A percentile compares a stretch with the other conserved stretches of the same genome.
Conservation (phyloP, 2,329 filamentous ascomycete species). For the Calycina herbarum region DNA sequence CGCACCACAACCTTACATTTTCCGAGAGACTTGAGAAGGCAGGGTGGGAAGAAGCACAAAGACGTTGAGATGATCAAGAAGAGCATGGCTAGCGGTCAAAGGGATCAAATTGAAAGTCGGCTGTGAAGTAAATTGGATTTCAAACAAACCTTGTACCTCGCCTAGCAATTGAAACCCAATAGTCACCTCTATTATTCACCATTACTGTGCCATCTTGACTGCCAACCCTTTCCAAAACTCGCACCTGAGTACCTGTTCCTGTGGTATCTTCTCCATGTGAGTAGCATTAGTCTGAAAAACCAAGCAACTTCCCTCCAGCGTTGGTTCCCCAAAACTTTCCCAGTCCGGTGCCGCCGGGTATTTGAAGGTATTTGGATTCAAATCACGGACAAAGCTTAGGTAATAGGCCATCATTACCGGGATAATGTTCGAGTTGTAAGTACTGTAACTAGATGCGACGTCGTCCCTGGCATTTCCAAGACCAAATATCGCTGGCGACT, state of each 20-base stretch:
- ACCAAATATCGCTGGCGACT: conserved; percentile 42
- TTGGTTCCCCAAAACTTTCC: conserved; percentile 28
- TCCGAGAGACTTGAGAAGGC: conserved; percentile 19
- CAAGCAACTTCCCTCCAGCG: conserved; percentile 26
- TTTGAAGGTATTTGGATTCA: conserved; percentile 43
- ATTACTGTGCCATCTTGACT: conserved; percentile 25
- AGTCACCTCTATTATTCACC: not conserved
- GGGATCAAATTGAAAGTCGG: too few relatives aligned
- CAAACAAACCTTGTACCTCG: not conserved
- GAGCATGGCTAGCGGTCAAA: not conserved
- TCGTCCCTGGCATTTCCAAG: conserved; percentile 37
- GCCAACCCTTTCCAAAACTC: conserved; percentile 32
- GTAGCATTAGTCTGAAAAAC: conserved; percentile 32
- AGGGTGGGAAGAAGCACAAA: conserved; percentile 11
- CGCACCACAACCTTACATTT: conserved; percentile 16
- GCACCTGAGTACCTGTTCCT: conserved; percentile 29
- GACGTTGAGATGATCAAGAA: not conserved
- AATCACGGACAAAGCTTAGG: conserved; percentile 44
- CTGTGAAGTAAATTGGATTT: too few relatives aligned
- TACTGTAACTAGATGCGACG: conserved; percentile 36
- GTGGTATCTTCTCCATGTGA: conserved; percentile 33
- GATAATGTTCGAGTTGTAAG: conserved; percentile 37
- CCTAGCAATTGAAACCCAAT: not conserved
- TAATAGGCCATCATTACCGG: conserved; percentile 44
- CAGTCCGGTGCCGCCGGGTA: conserved; percentile 33